Conservation (phyloP, 306 rosid species). For the Pyrus betulifolia region DNA sequence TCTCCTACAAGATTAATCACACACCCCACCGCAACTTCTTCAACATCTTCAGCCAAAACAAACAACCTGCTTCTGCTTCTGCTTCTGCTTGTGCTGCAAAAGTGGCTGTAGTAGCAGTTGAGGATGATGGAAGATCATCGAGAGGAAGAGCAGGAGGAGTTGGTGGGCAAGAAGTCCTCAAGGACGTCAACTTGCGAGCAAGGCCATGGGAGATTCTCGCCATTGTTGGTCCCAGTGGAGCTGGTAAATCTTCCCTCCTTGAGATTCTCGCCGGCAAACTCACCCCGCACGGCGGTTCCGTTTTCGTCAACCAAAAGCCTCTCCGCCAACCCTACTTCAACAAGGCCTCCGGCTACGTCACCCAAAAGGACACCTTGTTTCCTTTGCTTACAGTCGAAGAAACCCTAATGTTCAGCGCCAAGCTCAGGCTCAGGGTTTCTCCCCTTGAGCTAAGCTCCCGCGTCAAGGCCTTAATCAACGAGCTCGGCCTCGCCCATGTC, state of each 20-base stretch:
- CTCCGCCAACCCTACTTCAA: slow-evolving; percentile 52
- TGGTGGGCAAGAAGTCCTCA: slow-evolving; percentile 43
- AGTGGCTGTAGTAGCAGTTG: slow-evolving; percentile 8
- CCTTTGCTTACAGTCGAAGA: slow-evolving; percentile 87
- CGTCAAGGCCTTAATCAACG: slow-evolving; percentile 62
- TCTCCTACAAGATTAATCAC: slow-evolving; percentile 50
- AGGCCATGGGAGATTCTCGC: slow-evolving; percentile 81
- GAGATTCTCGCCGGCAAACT: slow-evolving; percentile 78
- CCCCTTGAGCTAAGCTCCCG: slow-evolving; percentile 35
- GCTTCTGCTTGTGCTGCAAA: slow-evolving; percentile 2
- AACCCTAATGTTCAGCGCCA: slow-evolving; percentile 77
- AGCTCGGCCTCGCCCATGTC: slow-evolving; percentile 69
- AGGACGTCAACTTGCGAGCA: slow-evolving; percentile 52
- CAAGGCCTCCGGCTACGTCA: slow-evolving; percentile 80
- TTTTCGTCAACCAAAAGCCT: slow-evolving; percentile 55
- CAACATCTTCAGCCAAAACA: not conserved
- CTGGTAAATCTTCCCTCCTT: slow-evolving; percentile 84
- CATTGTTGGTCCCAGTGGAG: slow-evolving; percentile 93
- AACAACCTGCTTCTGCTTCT: slow-evolving; percentile 9
- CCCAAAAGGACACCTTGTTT: slow-evolving; percentile 72
- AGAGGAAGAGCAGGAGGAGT: slow-evolving; percentile 22
- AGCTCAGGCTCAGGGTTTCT: slow-evolving; percentile 47
- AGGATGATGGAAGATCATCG: not conserved
- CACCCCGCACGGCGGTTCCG: slow-evolving; percentile 49
- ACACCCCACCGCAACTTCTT: slow-evolving; percentile 18